Evolutionary conservation across 495 filamentous ascomycete genomes (phyloP), one percentile per base, ranked within the genome.

Genomic region (Aspergillus kassunensis): DNA sequence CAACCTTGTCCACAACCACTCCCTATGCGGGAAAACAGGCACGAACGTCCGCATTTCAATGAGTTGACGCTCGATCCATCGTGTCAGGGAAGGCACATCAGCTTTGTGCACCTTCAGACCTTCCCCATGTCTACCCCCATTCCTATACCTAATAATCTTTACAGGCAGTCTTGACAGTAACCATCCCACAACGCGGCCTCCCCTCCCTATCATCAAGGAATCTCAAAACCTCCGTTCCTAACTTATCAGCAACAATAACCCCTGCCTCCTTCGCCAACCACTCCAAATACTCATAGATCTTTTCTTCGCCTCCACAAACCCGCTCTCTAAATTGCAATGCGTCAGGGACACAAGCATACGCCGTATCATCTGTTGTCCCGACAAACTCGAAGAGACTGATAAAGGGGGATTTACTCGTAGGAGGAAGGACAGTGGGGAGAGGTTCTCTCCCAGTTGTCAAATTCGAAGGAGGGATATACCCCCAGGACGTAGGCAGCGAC

Each of bases 121-220:
- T n/a, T n/a, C 13, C 56, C 59, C 30, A 56, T 44, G 34, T 15
- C 37, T 19, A n/a, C 19, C 15, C 13, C 12, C 43, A 1, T 19
- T 34, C 45, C 54, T 44, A 21, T 34, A 3, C 31, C 12, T 13
- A 42, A 67, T 48, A 19, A 79, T 57, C 4, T 55, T 56, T 19
- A 96, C 54, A 8, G 91, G 91, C 54, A 96, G 68, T n/a, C n/a
- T 79, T 73, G 0, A 96, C 80, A 49, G 90, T 95, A 4, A 78
- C 72, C 72, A 96, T 65, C 29, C 65, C 70, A 60, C 80, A 84
- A 8, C 72, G 65, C 54, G 81, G 56, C 73, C 54, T 67, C 57
- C 69, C 72, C 44, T 84, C 81, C 49, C 88, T 80, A 0, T 59
- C 64, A 9, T 60, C 67, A 12, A 51, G 59, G 41, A 64, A 57